These are phyloP conservation scores for Sarocladiaceae sp. DNA, from an alignment of 2,329 filamentous ascomycete species.

Conservation along the genomic window DNA sequence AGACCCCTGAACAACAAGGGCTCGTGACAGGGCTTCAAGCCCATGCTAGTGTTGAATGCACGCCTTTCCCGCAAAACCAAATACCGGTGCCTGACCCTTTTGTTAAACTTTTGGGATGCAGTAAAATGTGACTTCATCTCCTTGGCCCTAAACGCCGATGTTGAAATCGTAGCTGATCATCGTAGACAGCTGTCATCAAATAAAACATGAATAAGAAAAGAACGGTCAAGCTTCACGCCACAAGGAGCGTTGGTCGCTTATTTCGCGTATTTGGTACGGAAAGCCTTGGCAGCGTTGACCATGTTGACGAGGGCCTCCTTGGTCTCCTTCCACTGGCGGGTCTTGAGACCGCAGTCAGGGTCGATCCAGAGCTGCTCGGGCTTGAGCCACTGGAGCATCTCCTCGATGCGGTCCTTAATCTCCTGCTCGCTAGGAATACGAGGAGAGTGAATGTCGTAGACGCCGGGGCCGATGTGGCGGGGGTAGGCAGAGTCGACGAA, in stretches of 20 bases:
- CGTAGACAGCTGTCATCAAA: slow-evolving; percentile 28
- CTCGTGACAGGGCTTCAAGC: neutral
- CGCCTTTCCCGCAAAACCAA: slow-evolving; percentile 5
- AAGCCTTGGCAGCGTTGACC: slow-evolving; percentile 97
- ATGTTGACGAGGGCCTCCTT: slow-evolving; percentile 94
- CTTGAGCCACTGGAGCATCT: slow-evolving; percentile 97
- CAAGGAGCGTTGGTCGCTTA: slow-evolving; percentile 28
- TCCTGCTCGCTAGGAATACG: slow-evolving; percentile 96
- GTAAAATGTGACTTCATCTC: slow-evolving; percentile 28
- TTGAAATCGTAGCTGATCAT: slow-evolving; percentile 47
- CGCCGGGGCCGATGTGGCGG: slow-evolving; percentile 96
- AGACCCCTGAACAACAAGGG: neutral
- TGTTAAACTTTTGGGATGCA: slow-evolving; percentile 29
- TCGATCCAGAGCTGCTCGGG: slow-evolving; percentile 99
- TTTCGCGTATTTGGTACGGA: slow-evolving; percentile 81
- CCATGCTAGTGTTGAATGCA: slow-evolving; percentile 10
- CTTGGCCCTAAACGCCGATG: slow-evolving; percentile 47
- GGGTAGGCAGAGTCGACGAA: slow-evolving; percentile 97
- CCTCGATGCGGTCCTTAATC: slow-evolving; percentile 94
- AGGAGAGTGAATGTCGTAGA: slow-evolving; percentile 99
- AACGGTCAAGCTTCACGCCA: slow-evolving; percentile 21
- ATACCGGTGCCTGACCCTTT: slow-evolving; percentile 19
- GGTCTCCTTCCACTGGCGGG: slow-evolving; percentile 96
- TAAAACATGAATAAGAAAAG: slow-evolving; percentile 20
- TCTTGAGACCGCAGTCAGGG: slow-evolving; percentile 99